Evolutionary conservation across 148 eudicot genomes (phyloP).

Genomic region (Amaranthus hypochondriacus): DNA sequence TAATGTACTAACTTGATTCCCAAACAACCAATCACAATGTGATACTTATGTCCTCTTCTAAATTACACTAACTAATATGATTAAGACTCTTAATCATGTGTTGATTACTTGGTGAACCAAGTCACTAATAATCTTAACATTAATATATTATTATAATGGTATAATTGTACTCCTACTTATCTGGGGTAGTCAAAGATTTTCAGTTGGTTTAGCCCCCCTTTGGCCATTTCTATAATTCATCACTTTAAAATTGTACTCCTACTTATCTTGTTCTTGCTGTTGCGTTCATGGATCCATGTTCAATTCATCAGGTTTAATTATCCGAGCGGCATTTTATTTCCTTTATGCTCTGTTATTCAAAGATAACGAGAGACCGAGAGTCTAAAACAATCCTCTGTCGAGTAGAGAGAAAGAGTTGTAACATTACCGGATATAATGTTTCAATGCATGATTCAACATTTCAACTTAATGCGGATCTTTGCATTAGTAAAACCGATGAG

Average conservation of each 20-base stretch:
- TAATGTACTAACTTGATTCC: no score
- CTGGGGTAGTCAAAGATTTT: no score
- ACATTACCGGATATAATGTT: constrained; percentile 12
- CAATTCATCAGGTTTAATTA: background rate
- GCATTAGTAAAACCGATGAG: constrained; percentile 10
- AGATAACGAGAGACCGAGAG: constrained; percentile 18
- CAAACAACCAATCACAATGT: no score
- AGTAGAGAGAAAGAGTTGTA: constrained; percentile 26
- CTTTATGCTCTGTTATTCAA: constrained; percentile 15
- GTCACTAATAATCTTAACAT: no score
- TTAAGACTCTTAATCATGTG: no score
- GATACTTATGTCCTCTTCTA: no score
- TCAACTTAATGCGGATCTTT: constrained; percentile 7
- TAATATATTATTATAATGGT: no score
- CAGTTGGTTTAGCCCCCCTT: no score
- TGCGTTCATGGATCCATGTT: constrained; percentile 5
- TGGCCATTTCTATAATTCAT: no score
- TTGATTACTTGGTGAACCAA: no score
- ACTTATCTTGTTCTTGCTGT: constrained; percentile 13
- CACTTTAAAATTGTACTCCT: background rate
- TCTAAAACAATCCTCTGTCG: constrained; percentile 10
- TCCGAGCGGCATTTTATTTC: constrained; percentile 10
- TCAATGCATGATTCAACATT: constrained; percentile 22
- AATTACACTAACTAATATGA: no score
- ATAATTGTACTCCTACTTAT: no score